phyloP scores from a whole-genome alignment of 352 stramenopile genomes.

The Phytophthora fragariaefolia region DNA sequence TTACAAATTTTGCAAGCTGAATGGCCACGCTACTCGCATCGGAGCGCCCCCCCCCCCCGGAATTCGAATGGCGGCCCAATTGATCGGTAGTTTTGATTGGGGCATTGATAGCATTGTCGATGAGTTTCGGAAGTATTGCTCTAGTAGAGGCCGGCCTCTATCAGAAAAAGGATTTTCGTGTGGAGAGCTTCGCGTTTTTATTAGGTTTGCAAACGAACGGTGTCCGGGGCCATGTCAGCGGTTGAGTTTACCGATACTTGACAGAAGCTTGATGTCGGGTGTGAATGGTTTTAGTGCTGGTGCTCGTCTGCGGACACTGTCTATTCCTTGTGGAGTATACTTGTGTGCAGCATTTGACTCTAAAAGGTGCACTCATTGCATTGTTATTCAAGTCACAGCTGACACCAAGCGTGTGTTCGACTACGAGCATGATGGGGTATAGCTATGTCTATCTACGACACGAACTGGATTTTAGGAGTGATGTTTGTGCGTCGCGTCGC shows the following conservation, averaged over 20 bases:
- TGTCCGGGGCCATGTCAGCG: background rate
- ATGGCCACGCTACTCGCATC: background rate
- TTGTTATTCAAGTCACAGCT: background rate
- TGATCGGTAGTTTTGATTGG: background rate
- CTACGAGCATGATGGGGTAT: background rate
- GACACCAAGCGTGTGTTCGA: background rate
- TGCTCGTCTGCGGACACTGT: too few relatives aligned
- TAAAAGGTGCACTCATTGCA: background rate
- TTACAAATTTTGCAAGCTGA: background rate
- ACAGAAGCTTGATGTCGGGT: background rate
- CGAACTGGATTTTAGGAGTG: background rate
- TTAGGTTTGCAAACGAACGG: background rate
- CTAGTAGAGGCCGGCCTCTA: background rate
- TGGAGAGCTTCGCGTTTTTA: background rate
- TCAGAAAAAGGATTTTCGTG: background rate
- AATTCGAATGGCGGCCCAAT: background rate
- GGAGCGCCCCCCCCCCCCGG: background rate
- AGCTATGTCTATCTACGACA: background rate
- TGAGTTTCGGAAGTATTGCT: background rate
- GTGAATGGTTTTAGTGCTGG: background rate
- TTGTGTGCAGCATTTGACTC: background rate
- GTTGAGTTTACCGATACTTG: background rate
- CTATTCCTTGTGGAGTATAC: too few relatives aligned
- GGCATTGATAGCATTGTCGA: background rate
- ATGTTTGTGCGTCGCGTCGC: background rate